Percentiles rank a stretch among this genome's conserved stretches.
Evolutionary conservation across 495 filamentous ascomycete genomes (phyloP).

Genomic region (Penicillium diatomitis): DNA sequence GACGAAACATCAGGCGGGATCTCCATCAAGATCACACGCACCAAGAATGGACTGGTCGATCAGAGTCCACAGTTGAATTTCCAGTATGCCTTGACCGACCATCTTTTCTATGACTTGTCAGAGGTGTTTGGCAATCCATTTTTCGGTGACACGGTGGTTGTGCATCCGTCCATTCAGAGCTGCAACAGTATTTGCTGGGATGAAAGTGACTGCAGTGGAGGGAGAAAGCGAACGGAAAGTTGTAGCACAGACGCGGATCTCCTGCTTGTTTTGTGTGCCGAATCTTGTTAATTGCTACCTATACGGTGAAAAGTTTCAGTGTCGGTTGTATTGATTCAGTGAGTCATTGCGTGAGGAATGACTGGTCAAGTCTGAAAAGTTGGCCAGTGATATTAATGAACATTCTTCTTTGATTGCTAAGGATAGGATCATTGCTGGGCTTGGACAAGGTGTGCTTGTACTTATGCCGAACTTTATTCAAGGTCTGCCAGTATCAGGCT

Average conservation of each 20-base stretch:
- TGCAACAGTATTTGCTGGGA: conserved; percentile 45
- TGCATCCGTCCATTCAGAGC: conserved; percentile 25
- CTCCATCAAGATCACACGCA: conserved; percentile 45
- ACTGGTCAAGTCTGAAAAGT: no score
- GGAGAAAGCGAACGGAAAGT: conserved; percentile 40
- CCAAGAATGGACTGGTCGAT: conserved; percentile 42
- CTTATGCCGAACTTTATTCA: no score
- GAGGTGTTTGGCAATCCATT: conserved; percentile 50
- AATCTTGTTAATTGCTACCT: conserved; percentile 9
- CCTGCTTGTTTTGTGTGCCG: conserved; percentile 24
- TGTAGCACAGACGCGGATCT: conserved; percentile 29
- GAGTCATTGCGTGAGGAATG: neutral
- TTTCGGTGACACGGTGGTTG: conserved; percentile 32
- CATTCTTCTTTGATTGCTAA: no score
- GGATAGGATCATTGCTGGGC: no score
- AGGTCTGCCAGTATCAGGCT: no score
- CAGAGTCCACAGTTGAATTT: conserved; percentile 44
- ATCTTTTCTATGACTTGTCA: conserved; percentile 48
- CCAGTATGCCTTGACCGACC: conserved; percentile 44
- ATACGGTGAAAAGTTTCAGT: no score
- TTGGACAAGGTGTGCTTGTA: no score
- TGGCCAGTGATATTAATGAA: no score
- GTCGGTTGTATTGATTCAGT: neutral
- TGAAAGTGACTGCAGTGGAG: conserved; percentile 37
- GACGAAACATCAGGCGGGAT: conserved; percentile 46